Percentiles rank a stretch among this genome's conserved stretches.
These are phyloP conservation scores for Omphalotus guepiniiformis DNA, from an alignment of 768 basidiomycete genomes.

Conservation along the genomic window DNA sequence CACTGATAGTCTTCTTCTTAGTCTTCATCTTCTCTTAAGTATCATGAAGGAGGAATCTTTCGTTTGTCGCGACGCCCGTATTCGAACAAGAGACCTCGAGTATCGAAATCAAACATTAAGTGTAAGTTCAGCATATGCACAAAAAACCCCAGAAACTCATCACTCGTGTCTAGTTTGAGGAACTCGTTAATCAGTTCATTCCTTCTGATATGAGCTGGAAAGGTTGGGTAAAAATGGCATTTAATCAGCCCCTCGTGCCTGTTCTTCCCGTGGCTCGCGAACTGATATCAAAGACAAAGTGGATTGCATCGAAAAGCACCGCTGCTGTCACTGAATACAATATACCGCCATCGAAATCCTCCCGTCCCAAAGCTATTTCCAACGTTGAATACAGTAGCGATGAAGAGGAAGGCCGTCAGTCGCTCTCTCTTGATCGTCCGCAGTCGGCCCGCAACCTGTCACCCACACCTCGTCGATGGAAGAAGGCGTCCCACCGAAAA, in stretches of 20 bases:
- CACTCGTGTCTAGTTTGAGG: slow-evolving; percentile 55
- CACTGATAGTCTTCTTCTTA: slow-evolving; percentile 27
- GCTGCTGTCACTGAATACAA: slow-evolving; percentile 28
- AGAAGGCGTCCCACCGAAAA: slow-evolving; percentile 25
- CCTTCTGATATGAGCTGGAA: slow-evolving; percentile 75
- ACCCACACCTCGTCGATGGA: slow-evolving; percentile 18
- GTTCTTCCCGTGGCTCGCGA: slow-evolving; percentile 78
- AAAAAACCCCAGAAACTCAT: slow-evolving; percentile 8
- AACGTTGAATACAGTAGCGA: not conserved
- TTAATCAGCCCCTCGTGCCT: slow-evolving; percentile 74
- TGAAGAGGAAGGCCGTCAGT: not conserved
- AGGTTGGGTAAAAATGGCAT: slow-evolving; percentile 81
- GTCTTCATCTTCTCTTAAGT: slow-evolving; percentile 69
- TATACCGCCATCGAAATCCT: slow-evolving; percentile 21
- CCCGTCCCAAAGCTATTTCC: not conserved
- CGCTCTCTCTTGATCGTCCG: not conserved
- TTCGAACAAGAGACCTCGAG: slow-evolving; percentile 75
- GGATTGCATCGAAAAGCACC: slow-evolving; percentile 46
- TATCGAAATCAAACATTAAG: slow-evolving; percentile 83
- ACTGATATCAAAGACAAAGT: slow-evolving; percentile 73
- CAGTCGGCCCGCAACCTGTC: slow-evolving; percentile 3
- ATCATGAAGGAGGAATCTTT: slow-evolving; percentile 84
- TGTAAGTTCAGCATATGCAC: slow-evolving; percentile 38
- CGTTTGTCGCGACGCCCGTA: slow-evolving; percentile 72
- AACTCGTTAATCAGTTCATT: slow-evolving; percentile 73